A percentile compares a stretch with the other conserved stretches of the same genome.
phyloP scores from a whole-genome alignment of 169 alveolate genomes.

The Plasmodium gaboni region DNA sequence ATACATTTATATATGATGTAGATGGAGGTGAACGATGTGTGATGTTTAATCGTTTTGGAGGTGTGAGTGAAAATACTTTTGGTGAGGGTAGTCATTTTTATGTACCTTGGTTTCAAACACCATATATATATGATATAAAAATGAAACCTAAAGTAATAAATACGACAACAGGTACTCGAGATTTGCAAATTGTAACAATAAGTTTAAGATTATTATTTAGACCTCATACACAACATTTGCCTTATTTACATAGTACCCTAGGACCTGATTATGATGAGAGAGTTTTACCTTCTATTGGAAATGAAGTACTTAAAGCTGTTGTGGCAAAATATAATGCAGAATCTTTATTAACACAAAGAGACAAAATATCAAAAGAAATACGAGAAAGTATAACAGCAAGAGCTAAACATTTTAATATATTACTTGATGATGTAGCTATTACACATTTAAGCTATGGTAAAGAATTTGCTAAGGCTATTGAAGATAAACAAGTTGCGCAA shows the following conservation, averaged over 20 bases:
- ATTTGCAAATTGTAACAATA: conserved; percentile 95
- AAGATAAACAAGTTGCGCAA: conserved; percentile 98
- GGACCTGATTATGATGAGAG: conserved; percentile 98
- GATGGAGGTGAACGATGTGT: conserved; percentile 97
- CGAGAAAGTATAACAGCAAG: conserved; percentile 94
- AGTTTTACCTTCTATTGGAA: conserved; percentile 97
- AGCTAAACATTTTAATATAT: conserved; percentile 95
- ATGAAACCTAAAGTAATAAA: conserved; percentile 94
- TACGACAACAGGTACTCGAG: conserved; percentile 95
- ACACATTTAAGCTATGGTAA: conserved; percentile 96
- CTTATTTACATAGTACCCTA: conserved; percentile 93
- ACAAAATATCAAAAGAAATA: conserved; percentile 94
- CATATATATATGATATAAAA: conserved; percentile 92
- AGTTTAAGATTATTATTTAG: conserved; percentile 94
- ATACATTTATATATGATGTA: conserved; percentile 90
- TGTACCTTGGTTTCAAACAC: conserved; percentile 94
- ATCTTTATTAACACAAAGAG: conserved; percentile 96
- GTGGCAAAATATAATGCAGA: conserved; percentile 97
- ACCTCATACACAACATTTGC: conserved; percentile 93
- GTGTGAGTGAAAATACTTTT: conserved; percentile 89
- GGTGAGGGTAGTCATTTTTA: conserved; percentile 96
- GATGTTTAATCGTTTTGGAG: conserved; percentile 95
- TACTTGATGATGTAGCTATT: conserved; percentile 97
- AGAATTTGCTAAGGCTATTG: conserved; percentile 97
- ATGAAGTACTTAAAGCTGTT: conserved; percentile 97